phyloP scores from a whole-genome alignment of 139 green algal species.

The Closterium sp. region DNA sequence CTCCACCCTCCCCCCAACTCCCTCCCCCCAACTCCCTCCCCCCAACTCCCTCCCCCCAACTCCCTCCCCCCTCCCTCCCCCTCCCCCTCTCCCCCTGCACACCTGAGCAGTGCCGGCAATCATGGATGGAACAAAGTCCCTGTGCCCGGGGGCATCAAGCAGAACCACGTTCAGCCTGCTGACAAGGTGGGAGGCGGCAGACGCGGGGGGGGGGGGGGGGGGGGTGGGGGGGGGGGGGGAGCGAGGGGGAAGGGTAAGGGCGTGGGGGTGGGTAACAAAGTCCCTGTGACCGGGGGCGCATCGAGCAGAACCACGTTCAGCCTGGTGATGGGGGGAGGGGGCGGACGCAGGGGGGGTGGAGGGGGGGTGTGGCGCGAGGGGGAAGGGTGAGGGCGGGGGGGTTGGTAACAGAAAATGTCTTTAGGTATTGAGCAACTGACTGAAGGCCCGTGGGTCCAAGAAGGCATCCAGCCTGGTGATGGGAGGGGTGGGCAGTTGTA shows the following conservation, averaged over 20 bases:
- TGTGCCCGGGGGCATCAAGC: conserved; percentile 94
- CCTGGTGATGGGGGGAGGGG: background rate
- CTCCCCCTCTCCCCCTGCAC: background rate
- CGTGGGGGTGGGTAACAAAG: conserved; percentile 70
- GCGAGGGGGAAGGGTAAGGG: no score
- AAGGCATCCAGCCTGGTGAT: no score
- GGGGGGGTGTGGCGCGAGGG: no score
- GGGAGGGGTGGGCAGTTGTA: no score
- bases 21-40: no score
- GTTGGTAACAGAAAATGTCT: no score
- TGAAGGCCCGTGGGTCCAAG: no score
- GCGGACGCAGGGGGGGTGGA: background rate
- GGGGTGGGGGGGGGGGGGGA: background rate
- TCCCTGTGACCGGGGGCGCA: conserved; percentile 95
- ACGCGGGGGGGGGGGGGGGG: background rate
- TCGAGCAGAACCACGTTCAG: conserved; percentile 73
- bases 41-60: no score
- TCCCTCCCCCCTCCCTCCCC: no score
- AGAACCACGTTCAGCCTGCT: conserved; percentile 54
- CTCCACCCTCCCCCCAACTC: no score
- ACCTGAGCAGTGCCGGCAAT: conserved; percentile 72
- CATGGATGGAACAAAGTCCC: conserved; percentile 97
- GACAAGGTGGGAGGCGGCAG: background rate
- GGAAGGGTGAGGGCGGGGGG: no score
- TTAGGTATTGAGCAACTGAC: no score